A percentile compares a stretch with the other conserved stretches of the same genome.
Evolutionary conservation across 2,329 filamentous ascomycete genomes (phyloP).

Genomic region (Colletotrichum orbiculare): DNA sequence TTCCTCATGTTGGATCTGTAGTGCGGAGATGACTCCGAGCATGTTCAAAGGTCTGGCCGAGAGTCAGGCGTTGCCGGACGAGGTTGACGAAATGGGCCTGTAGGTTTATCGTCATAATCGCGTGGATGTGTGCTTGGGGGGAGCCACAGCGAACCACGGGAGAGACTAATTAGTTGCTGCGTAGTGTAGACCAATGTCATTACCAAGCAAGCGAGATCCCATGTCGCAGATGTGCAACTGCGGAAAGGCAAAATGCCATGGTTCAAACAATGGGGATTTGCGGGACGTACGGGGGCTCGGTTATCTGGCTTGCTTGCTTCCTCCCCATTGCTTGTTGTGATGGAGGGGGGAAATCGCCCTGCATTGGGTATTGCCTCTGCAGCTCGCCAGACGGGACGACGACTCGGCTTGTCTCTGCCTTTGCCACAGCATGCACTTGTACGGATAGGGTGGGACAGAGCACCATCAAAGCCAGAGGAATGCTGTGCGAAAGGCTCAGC

Average conservation of each 20-base stretch:
- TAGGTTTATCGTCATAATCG: slow-evolving; percentile 2
- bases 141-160: background rate
- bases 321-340: background rate
- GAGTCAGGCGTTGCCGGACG: background rate
- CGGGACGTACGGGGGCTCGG: slow-evolving; percentile 15
- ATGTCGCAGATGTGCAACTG: slow-evolving; percentile 7
- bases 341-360: slow-evolving; percentile 15
- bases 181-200: too few relatives aligned
- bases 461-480: background rate
- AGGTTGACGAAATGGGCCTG: background rate
- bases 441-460: background rate
- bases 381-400: slow-evolving; percentile 14
- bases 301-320: slow-evolving; percentile 17
- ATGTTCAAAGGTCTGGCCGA: too few relatives aligned
- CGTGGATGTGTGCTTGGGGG: background rate
- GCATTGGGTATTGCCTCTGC: slow-evolving; percentile 21
- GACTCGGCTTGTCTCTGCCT: slow-evolving; percentile 5
- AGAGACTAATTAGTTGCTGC: background rate
- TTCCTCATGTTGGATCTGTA: background rate
- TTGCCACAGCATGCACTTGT: slow-evolving; percentile 7
- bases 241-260: slow-evolving; percentile 25
- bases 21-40: background rate
- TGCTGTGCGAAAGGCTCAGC: background rate
- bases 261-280: slow-evolving; percentile 26
- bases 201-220: background rate